Conservation (phyloP, 345 rosid genomes). For the Citrus trifoliata region DNA sequence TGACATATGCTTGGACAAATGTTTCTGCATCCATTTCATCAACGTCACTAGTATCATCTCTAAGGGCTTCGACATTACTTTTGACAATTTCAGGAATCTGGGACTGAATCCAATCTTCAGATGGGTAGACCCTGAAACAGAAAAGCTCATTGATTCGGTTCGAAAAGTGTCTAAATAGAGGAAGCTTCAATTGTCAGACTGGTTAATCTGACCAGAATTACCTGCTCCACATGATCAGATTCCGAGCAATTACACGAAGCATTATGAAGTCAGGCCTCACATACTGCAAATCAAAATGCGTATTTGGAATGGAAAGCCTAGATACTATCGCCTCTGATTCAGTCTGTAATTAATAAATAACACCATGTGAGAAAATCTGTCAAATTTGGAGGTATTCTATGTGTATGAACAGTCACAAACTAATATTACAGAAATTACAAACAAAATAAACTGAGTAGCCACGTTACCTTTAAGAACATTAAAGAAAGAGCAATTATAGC, state of each 20-base stretch:
- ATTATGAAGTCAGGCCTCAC: slow-evolving; percentile 96
- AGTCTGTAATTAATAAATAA: slow-evolving; percentile 50
- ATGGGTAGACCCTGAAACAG: slow-evolving; percentile 66
- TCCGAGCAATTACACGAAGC: slow-evolving; percentile 98
- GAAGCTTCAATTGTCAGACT: slow-evolving; percentile 10
- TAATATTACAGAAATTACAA: slow-evolving; percentile 6
- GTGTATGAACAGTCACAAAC: neutral
- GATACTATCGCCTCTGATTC: slow-evolving; percentile 76
- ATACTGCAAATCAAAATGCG: slow-evolving; percentile 74
- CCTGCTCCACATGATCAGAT: slow-evolving; percentile 97
- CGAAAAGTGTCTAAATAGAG: slow-evolving; percentile 13
- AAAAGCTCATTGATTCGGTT: slow-evolving; percentile 21
- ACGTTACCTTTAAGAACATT: slow-evolving; percentile 81
- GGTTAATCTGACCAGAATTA: slow-evolving; percentile 22
- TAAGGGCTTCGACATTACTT: slow-evolving; percentile 55
- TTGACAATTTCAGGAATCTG: slow-evolving; percentile 85
- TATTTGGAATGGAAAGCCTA: slow-evolving; percentile 81
- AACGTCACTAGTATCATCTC: slow-evolving; percentile 56
- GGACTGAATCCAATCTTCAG: slow-evolving; percentile 79
- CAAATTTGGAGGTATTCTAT: neutral
- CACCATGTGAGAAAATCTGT: slow-evolving; percentile 12
- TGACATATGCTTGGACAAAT: slow-evolving; percentile 84
- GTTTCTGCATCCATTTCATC: slow-evolving; percentile 80
- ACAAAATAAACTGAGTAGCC: slow-evolving; percentile 11
- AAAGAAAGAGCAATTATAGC: slow-evolving; percentile 85